Evolutionary conservation across 1,139 yeast genomes (phyloP).

Genomic region (Geotrichum siamense): DNA sequence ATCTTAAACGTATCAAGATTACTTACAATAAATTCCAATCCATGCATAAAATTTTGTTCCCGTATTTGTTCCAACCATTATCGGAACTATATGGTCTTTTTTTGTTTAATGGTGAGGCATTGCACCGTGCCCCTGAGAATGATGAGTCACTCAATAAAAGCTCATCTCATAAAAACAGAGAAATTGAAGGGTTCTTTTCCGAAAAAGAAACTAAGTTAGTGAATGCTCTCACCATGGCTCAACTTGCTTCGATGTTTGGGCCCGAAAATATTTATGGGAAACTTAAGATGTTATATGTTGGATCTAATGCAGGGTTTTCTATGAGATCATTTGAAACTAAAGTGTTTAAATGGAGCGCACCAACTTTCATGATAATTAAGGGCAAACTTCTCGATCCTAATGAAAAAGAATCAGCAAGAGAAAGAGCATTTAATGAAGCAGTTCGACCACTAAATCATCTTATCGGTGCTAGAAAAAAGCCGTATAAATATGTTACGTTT

Average conservation of each 20-base stretch:
- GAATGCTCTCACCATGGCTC: slow-evolving; percentile 39
- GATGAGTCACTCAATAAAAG: neutral
- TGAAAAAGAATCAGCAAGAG: slow-evolving; percentile 19
- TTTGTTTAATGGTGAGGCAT: slow-evolving; percentile 3
- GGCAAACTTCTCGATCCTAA: slow-evolving; percentile 42
- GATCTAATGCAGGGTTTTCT: slow-evolving; percentile 74
- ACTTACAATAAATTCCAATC: slow-evolving; percentile 21
- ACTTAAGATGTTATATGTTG: slow-evolving; percentile 60
- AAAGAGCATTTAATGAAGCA: slow-evolving; percentile 24
- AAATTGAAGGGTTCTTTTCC: slow-evolving; percentile 11
- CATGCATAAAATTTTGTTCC: slow-evolving; percentile 21
- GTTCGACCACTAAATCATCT: slow-evolving; percentile 23
- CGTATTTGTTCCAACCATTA: slow-evolving; percentile 25
- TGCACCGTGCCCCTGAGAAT: neutral
- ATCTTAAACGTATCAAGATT: slow-evolving; percentile 20
- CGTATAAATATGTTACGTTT: slow-evolving; percentile 43
- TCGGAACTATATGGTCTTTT: slow-evolving; percentile 24
- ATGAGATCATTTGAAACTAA: slow-evolving; percentile 79
- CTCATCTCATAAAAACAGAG: neutral
- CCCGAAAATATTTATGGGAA: slow-evolving; percentile 29
- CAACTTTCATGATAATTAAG: slow-evolving; percentile 60
- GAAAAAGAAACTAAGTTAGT: slow-evolving; percentile 33
- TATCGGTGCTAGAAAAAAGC: slow-evolving; percentile 21
- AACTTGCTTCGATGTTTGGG: slow-evolving; percentile 33
- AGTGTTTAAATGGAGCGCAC: slow-evolving; percentile 86